Conservation (phyloP, 108 stramenopile genomes). For the Cyclostephanos tholiformis region DNA sequence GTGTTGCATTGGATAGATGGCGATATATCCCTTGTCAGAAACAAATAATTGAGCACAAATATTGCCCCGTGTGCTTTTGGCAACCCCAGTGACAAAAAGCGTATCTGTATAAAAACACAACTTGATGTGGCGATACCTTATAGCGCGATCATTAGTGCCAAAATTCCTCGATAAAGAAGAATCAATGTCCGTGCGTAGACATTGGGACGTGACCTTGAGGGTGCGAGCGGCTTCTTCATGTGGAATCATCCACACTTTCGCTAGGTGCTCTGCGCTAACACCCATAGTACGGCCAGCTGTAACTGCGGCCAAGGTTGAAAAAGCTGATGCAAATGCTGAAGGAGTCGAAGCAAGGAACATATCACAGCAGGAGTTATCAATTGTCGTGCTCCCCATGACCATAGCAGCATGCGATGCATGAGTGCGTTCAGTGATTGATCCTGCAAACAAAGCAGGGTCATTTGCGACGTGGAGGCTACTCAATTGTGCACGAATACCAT, state of each 20-base stretch:
- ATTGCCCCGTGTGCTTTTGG: conserved; percentile 12
- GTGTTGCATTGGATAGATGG: conserved; percentile 21
- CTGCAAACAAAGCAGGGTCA: no score
- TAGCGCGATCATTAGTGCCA: not conserved
- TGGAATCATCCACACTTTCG: conserved; percentile 38
- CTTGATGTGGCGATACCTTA: not conserved
- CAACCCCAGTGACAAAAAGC: conserved; percentile 20
- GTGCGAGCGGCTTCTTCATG: conserved; percentile 24
- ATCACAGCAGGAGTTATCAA: not conserved
- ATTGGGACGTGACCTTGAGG: conserved; percentile 26
- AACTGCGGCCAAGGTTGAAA: not conserved
- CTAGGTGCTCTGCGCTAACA: conserved; percentile 29
- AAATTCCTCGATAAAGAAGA: not conserved
- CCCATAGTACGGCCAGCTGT: conserved; percentile 13
- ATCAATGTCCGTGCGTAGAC: not conserved
- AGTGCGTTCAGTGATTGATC: no score
- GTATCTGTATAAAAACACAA: conserved; percentile 37
- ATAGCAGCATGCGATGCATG: no score
- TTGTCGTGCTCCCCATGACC: not conserved
- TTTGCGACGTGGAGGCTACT: no score
- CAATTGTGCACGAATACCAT: no score
- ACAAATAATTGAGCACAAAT: conserved; percentile 27
- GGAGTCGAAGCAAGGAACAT: not conserved
- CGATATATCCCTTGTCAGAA: conserved; percentile 29
- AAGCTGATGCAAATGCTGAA: not conserved